These are phyloP conservation scores for Purpureocillium lavendulum DNA, from an alignment of 2,329 filamentous ascomycete species.

Conservation along the genomic window DNA sequence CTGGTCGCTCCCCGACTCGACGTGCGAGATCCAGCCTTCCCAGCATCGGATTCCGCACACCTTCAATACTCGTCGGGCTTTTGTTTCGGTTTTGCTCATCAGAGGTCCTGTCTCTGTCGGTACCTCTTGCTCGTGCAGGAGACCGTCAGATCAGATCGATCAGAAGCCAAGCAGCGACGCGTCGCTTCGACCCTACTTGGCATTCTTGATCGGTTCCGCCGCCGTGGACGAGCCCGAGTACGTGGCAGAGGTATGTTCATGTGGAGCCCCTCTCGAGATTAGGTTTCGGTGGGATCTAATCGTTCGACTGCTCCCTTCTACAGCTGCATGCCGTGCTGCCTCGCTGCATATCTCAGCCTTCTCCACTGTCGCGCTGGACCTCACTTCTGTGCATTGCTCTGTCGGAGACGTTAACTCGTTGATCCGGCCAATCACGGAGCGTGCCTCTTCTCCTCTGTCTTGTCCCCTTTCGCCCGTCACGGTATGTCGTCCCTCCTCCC, in stretches of 20 bases:
- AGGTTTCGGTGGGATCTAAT: constrained; percentile 8
- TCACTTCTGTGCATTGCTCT: constrained; percentile 32
- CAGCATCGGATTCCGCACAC: constrained; percentile 8
- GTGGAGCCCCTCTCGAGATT: constrained; percentile 6
- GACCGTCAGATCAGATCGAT: too few relatives aligned
- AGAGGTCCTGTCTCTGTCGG: too few relatives aligned
- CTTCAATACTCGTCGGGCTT: too few relatives aligned
- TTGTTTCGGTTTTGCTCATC: too few relatives aligned
- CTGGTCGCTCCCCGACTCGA: background rate
- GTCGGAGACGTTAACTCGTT: constrained; percentile 60
- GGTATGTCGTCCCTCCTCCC: constrained; percentile 37
- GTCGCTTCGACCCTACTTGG: too few relatives aligned
- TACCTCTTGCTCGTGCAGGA: too few relatives aligned
- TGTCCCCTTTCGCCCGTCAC: constrained; percentile 33
- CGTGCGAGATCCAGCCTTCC: constrained; percentile 1
- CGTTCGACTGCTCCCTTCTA: constrained; percentile 8
- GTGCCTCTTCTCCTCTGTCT: constrained; percentile 38
- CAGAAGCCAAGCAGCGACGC: too few relatives aligned
- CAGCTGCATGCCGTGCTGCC: constrained; percentile 28
- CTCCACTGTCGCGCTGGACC: constrained; percentile 35
- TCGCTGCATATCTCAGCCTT: constrained; percentile 24
- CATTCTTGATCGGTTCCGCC: too few relatives aligned
- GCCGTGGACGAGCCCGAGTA: background rate
- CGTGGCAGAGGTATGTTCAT: constrained; percentile 17
- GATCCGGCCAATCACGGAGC: constrained; percentile 44